phyloP scores from a whole-genome alignment of 345 rosid genomes.

The Citrus hindsii region DNA sequence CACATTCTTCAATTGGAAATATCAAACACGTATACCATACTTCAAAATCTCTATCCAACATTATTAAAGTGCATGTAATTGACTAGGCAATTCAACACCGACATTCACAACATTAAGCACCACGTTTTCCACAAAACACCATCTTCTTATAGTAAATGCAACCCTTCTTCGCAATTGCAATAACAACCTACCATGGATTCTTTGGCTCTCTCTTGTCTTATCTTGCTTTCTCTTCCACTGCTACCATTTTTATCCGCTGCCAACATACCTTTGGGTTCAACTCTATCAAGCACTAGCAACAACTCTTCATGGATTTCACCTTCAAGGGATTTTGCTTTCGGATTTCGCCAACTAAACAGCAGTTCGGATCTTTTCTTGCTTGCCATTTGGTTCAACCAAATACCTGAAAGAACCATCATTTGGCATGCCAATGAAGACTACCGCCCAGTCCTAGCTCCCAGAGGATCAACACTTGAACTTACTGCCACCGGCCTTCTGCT shows the following conservation, averaged over 20 bases:
- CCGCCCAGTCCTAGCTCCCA: background rate
- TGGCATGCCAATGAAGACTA: conserved; percentile 27
- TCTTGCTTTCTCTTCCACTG: background rate
- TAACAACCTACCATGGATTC: background rate
- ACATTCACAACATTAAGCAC: too few species aligned
- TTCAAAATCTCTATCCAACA: too few species aligned
- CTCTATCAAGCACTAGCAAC: conserved; percentile 3
- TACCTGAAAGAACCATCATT: conserved; percentile 24
- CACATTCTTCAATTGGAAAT: too few species aligned
- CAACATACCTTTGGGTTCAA: conserved; percentile 11
- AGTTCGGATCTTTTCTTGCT: conserved; percentile 24
- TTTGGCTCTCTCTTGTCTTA: background rate
- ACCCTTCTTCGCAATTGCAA: background rate
- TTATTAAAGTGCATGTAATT: too few species aligned
- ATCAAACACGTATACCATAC: too few species aligned
- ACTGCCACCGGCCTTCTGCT: conserved; percentile 8
- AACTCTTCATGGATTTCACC: conserved; percentile 19
- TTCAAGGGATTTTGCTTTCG: conserved; percentile 26
- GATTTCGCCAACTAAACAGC: conserved; percentile 14
- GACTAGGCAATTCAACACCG: too few species aligned
- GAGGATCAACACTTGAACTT: conserved; percentile 29
- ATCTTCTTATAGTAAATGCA: too few species aligned
- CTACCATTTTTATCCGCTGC: background rate
- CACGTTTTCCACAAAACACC: too few species aligned
- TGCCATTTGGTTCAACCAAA: conserved; percentile 31